Base-by-base conservation (phyloP, 768 basidiomycete species). In the Terana coerulea region DNA sequence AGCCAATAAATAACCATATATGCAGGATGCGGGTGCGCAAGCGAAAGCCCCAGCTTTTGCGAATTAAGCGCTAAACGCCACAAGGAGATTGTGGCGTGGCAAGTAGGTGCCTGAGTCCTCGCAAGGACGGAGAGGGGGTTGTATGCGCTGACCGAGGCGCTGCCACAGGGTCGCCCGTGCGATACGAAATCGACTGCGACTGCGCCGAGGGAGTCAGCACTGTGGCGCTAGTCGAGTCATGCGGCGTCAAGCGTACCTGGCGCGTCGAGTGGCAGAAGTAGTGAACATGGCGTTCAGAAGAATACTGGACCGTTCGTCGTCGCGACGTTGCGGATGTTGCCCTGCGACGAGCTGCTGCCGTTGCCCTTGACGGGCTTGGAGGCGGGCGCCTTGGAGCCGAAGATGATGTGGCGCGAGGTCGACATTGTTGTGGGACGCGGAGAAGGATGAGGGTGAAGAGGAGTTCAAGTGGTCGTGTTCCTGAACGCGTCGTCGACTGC, bases 271-370 rank as follows among this genome's bases (percentile, higher is more conserved):
- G 9, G 15, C 19, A n/a, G n/a, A n/a, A n/a, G n/a, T n/a, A n/a
- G n/a, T n/a, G n/a, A n/a, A n/a, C n/a, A 11, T 30, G 7, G 21
- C 21, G 4, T 21, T 53, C 47, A 53, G 46, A 53, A 53, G 52
- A 53, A 53, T 14, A 53, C 52, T 28, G 52, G 46, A 12, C 52
- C 52, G 3, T n/a, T 40, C 12, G 50, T 52, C 11, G 46, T 33
- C 19, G 52, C 52, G 1, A 31, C 30, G 25, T 25, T 36, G 6
- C 39, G 35, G 24, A 53, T 53, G 47, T 36, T 43, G 17, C 37
- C 28, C 22, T 53, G 52, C 21, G 52, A 53, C 8, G 52, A 39
- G 37, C 33, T 47, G 37, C 35, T 36, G 17, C 24, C 11, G 35
- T 5, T n/a, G n/a, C n/a, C 3, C n/a, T 22, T 49, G 29, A 21